Base-by-base conservation (phyloP, 2,329 filamentous ascomycete genomes). In the Cordyceps sp. region DNA sequence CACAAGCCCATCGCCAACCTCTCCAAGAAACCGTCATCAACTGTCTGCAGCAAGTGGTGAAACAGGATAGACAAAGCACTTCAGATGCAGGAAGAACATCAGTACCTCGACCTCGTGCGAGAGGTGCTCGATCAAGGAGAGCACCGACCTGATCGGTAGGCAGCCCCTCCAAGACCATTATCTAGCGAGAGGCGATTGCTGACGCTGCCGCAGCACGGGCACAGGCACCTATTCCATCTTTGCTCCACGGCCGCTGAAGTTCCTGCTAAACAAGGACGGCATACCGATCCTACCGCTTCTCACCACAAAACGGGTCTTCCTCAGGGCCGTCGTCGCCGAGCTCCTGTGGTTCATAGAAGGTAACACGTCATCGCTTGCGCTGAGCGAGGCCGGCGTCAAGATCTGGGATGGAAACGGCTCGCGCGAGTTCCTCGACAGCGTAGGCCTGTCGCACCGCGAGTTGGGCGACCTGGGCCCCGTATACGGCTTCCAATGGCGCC, bases 381-480 rank as follows among this genome's bases (percentile, higher is more conserved):
- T 98, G 4, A 77, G 73, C 37, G 74, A 76, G 10, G 74, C 77
- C 2, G 84, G 85, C 10, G 76, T 98, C 47, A 92, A 92, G 57
- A 98, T 98, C 52, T 98, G 90, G 90, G 90, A 98, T 52, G 88
- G 86, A 45, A 98, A 98, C 51, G 90, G 88, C 27, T 85, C 78
- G 29, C 81, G 90, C 45, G 79, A 76, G 47, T 96, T 80, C 53
- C 79, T 98, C 24, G 88, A 98, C 60, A 76, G 65, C 39, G 69
- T 90, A 2, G 88, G 88, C 1, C 69, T 96, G 6, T 63, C 66
- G 0, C 75, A 93, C 50, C 82, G 88, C 37, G 82, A 73, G 32
- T 80, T 77, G 15, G 90, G 90, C 41, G 90, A 98, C 48, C 65
- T 98, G 0, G 90, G 90, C 1, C 90, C 90, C 20, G 86, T 96